Percentiles rank a stretch among this genome's conserved stretches.
Conservation (phyloP, 257 asterid species). For the Gentiana dahurica region DNA sequence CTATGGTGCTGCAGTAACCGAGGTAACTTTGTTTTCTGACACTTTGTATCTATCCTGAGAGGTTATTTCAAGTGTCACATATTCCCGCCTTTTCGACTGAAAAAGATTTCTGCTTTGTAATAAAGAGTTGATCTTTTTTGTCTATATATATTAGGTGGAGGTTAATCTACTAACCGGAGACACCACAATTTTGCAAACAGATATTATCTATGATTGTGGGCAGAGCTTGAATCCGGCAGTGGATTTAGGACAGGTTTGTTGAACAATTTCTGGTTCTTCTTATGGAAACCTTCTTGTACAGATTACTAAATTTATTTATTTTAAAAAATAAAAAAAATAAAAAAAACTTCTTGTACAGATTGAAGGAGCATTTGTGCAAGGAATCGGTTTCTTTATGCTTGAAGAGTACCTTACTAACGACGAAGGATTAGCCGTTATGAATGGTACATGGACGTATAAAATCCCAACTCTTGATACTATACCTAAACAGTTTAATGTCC, state of each 20-base stretch:
- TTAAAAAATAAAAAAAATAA: no score
- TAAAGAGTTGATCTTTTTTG: background rate
- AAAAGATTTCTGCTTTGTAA: background rate
- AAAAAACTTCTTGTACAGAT: slow-evolving; percentile 25
- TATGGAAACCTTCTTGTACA: no score
- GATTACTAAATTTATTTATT: no score
- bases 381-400: slow-evolving; percentile 74
- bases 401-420: slow-evolving; percentile 56
- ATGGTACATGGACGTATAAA: slow-evolving; percentile 75
- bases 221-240: slow-evolving; percentile 78
- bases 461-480: slow-evolving; percentile 75
- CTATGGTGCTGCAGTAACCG: slow-evolving; percentile 63
- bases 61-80: background rate
- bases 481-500: slow-evolving; percentile 53
- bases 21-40: slow-evolving; percentile 26
- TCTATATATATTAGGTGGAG: slow-evolving; percentile 39
- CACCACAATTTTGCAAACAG: slow-evolving; percentile 37
- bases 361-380: slow-evolving; percentile 88
- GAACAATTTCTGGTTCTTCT: background rate
- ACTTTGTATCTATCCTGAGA: background rate
- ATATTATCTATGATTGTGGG: slow-evolving; percentile 69
- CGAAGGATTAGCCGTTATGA: slow-evolving; percentile 41
- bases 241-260: slow-evolving; percentile 66
- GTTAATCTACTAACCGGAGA: slow-evolving; percentile 52
- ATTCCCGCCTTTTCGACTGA: background rate